phyloP scores from a whole-genome alignment of 306 rosid species.

The barrel medic (Medicago truncatula) region MtrunA17r5.0-ANR NC_053045.1:55795001-55795500 shows the following conservation, averaged over 20 bases:
- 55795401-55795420: constrained; percentile 89
- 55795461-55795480: constrained; percentile 95
- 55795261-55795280: too few species aligned
- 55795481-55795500: constrained; percentile 56
- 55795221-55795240: too few species aligned
- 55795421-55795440: constrained; percentile 80
- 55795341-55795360: constrained; percentile 22
- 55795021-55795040: constrained; percentile 69
- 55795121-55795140: constrained; percentile 16
- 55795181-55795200: not conserved
- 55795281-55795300: too few species aligned
- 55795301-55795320: too few species aligned
- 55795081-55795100: constrained; percentile 52
- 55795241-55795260: too few species aligned
- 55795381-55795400: constrained; percentile 34
- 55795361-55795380: constrained; percentile 15
- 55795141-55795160: constrained; percentile 20
- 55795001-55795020: constrained; percentile 58
- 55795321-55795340: not conserved
- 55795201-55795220: too few species aligned
- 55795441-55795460: constrained; percentile 98
- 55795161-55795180: constrained; percentile 24
- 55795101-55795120: constrained; percentile 37
- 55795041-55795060: constrained; percentile 88
- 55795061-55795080: constrained; percentile 71